These are phyloP conservation scores for Tetrastigma voinierianum DNA, from an alignment of 164 flowering plant genomes.

Conservation along the genomic window DNA sequence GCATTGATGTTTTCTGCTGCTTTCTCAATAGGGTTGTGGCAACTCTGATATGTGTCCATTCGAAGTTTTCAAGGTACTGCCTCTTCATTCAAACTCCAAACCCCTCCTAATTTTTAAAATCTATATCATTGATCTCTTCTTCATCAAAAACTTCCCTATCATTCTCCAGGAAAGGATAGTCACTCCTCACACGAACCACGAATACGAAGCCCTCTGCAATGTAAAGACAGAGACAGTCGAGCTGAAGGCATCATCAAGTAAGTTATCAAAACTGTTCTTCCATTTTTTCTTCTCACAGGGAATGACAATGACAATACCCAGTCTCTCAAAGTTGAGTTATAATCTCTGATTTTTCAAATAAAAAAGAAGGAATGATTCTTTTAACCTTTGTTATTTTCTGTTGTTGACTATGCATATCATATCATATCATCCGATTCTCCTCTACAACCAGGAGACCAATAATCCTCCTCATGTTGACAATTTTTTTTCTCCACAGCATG, in stretches of 20 bases:
- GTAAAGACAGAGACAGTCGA: slow-evolving; percentile 20
- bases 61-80: slow-evolving; percentile 81
- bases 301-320: slow-evolving; percentile 24
- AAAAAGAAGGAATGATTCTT: background rate
- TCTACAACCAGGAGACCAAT: slow-evolving; percentile 17
- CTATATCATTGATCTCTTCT: background rate
- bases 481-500: slow-evolving; percentile 1
- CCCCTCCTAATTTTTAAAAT: background rate
- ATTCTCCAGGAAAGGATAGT: slow-evolving; percentile 61
- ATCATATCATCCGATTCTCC: slow-evolving; percentile 15
- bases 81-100: background rate
- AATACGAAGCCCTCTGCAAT: slow-evolving; percentile 53
- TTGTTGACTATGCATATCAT: slow-evolving; percentile 5
- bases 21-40: slow-evolving; percentile 72
- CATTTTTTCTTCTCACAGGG: slow-evolving; percentile 45
- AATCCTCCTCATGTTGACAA: slow-evolving; percentile 2
- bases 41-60: slow-evolving; percentile 68
- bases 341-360: slow-evolving; percentile 14
- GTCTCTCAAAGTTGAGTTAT: slow-evolving; percentile 41
- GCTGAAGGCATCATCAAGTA: slow-evolving; percentile 28
- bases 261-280: slow-evolving; percentile 37
- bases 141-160: background rate
- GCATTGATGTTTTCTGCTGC: background rate
- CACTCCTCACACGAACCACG: slow-evolving; percentile 66
- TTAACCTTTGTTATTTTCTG: background rate